phyloP scores from a whole-genome alignment of 148 eudicot species.

The Rhododendron simsii region DNA sequence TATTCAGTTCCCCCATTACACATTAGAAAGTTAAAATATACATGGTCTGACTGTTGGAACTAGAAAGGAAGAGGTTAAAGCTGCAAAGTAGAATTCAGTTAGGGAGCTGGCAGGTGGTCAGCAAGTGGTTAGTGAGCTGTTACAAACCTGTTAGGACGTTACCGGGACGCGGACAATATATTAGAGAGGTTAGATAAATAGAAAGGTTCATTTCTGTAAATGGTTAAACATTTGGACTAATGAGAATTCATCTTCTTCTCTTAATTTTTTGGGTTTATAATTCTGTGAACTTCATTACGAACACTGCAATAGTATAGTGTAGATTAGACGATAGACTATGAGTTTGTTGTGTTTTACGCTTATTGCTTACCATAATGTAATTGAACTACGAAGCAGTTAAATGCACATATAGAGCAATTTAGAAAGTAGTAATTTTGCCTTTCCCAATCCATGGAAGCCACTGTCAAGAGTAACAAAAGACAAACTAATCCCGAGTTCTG shows the following conservation, averaged over 20 bases:
- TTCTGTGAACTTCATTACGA: neutral
- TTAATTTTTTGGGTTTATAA: neutral
- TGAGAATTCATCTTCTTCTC: neutral
- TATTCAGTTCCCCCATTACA: neutral
- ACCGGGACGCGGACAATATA: neutral
- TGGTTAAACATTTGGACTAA: neutral
- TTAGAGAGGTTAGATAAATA: neutral
- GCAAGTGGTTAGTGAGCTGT: neutral
- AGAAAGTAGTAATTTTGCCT: neutral
- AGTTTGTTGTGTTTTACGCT: neutral
- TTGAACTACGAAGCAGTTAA: neutral
- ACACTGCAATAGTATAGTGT: neutral
- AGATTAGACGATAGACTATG: neutral
- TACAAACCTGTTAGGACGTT: neutral
- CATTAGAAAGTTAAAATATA: neutral
- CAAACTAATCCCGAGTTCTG: neutral
- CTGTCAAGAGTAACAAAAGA: neutral
- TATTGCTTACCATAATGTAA: neutral
- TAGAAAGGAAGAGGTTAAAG: neutral
- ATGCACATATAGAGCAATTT: neutral
- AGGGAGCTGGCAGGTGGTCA: neutral
- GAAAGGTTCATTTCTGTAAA: neutral
- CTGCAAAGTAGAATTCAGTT: neutral
- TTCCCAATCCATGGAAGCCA: neutral
- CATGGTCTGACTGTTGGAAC: neutral